Conservation (phyloP, 129 eudicot genomes). For the Kitagawia praeruptora region DNA sequence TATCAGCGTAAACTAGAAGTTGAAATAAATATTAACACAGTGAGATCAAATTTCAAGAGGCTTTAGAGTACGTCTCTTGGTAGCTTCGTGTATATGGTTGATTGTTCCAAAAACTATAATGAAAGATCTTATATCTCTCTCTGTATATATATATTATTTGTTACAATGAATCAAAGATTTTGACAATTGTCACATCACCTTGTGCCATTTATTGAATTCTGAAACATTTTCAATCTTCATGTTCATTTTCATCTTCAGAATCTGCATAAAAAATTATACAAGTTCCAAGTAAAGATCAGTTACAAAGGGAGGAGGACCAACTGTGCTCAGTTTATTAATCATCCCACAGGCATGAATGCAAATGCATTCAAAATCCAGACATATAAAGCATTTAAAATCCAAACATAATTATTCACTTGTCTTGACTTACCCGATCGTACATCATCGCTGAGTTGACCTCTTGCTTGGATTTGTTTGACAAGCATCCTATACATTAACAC, state of each 20-base stretch:
- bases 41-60: not conserved
- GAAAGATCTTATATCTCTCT: not conserved
- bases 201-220: slow-evolving; percentile 1
- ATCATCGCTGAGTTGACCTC: slow-evolving; percentile 83
- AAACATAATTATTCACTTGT: not conserved
- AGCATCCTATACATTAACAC: slow-evolving; percentile 92
- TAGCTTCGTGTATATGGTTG: not conserved
- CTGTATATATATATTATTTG: not conserved
- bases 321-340: not conserved
- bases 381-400: not conserved
- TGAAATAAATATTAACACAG: not conserved
- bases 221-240: slow-evolving; percentile 41
- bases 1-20: not conserved
- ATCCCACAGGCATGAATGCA: slow-evolving; percentile 5
- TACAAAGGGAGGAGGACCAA: not conserved
- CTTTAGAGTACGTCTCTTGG: not conserved
- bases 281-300: not conserved
- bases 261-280: slow-evolving; percentile 20
- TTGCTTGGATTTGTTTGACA: slow-evolving; percentile 83
- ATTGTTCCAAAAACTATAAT: not conserved
- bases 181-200: not conserved
- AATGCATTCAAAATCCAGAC: not conserved
- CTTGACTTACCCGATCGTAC: slow-evolving; percentile 86
- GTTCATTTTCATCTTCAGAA: slow-evolving; percentile 47
- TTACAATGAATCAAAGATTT: not conserved